Evolutionary conservation across 441 rosid species (phyloP), one percentile per base, ranked within the genome.

Genomic region (Monsonia emarginata): DNA sequence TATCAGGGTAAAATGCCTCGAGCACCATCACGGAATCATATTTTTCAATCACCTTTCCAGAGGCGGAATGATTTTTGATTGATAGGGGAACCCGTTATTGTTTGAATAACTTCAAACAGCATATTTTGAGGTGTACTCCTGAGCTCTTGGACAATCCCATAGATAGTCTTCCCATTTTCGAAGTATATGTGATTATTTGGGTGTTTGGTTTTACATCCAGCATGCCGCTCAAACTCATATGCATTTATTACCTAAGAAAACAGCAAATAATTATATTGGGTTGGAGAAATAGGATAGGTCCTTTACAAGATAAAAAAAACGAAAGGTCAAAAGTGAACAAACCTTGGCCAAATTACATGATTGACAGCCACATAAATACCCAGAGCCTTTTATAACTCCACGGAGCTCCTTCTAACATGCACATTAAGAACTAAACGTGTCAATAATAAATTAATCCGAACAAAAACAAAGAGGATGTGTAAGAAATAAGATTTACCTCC

Each of bases 181-280:
- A 87, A 87, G 82, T 78, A 85, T 24, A 87, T 87, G 74, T 83
- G 92, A 75, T 85, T 83, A 80, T 87, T 87, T 5, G 92, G 92
- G 78, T 87, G 92, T 72, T 87, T 87, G 66, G 92, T 87, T 72
- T 87, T 87, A 79, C 86, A 87, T 67, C 82, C 81, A 9, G 92
- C 92, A 61, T 87, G 92, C 22, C 84, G 84, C 84, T 87, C 92
- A 65, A 87, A 87, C 68, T 83, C 92, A 54, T 83, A 87, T 2
- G 89, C 89, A 70, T 87, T 87, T 40, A 87, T 78, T 73, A 84
- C 80, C 92, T 87, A 66, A 59, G 50, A 50, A 66, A 11, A 18
- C 65, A 76, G 58, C 8, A 65, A 31, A 66, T 71, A 52, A 31
- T 63, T 52, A 5, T 48, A 40, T 67, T 65, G 67, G 32, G 63